Base-by-base conservation (phyloP, 2,329 filamentous ascomycete species). In the Keithomyces neogunnii region DNA sequence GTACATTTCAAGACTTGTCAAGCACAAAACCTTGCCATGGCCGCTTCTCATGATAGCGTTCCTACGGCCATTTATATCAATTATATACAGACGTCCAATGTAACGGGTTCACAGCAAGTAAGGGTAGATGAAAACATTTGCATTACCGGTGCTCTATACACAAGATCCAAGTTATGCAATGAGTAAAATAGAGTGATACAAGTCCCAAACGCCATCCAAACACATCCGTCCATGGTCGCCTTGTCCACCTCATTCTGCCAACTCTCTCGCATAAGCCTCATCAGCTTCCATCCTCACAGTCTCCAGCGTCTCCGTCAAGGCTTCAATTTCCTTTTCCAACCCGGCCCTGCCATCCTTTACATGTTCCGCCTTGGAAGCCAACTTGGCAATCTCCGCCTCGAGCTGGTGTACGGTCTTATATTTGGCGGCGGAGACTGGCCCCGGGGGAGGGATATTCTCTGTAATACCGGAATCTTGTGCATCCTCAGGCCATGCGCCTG, bases 181-280 rank as follows among this genome's bases (percentile, higher is more conserved):
- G 19, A 19, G 19, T 19, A 19, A 19, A 19, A 19, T 19, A 19
- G 19, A 19, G 19, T 19, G 19, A 19, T 19, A 6, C 33, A 35
- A 35, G 11, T 48, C 43, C 13, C 29, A 26, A 28, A 42, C 19
- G 6, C 39, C 39, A 42, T 42, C 39, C 19, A 42, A 42, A 19
- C 29, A 6, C 36, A n/a, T 44, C 43, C 10, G 40, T 30, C 31
- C 39, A 55, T 19, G 19, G 19, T 19, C 19, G 19, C 19, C 19
- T 19, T 19, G 19, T 19, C 19, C 19, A 19, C 19, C 47, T 35
- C 50, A 51, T 6, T 49, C 48, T 8, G 61, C 71, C 55, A 78
- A 49, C 54, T 73, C 69, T 53, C 66, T 64, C 32, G 73, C 75
- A 53, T 73, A 73, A 54, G 72, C 68, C 58, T 71, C 75, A 49